Evolutionary conservation across 139 green algal genomes (phyloP).

Genomic region (Ostreobium quekettii): DNA sequence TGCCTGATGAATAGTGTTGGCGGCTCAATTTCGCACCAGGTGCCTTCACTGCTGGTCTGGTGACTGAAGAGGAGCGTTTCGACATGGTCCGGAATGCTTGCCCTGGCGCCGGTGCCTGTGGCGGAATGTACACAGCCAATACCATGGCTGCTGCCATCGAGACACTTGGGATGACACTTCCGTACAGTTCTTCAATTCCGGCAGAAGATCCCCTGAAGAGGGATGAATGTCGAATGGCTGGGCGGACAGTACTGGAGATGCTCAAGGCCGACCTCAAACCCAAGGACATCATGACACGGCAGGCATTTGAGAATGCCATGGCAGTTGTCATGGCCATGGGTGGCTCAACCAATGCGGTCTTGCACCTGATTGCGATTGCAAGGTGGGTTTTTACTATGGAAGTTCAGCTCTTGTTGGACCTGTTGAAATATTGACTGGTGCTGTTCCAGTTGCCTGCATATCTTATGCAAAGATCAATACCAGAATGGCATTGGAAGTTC

Average conservation of each 20-base stretch:
- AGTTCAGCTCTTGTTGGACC: neutral
- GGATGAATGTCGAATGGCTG: constrained; percentile 71
- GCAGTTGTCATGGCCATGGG: constrained; percentile 82
- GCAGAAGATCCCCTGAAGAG: constrained; percentile 90
- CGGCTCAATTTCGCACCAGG: too few species aligned
- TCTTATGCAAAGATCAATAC: too few species aligned
- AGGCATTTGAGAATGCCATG: constrained; percentile 96
- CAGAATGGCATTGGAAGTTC: too few species aligned
- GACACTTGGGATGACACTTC: constrained; percentile 92
- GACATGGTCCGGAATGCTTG: constrained; percentile 89
- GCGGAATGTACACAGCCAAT: constrained; percentile 99
- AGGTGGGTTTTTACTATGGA: constrained; percentile 21
- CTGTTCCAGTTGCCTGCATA: neutral
- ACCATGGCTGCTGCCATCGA: constrained; percentile 97
- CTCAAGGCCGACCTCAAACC: constrained; percentile 88
- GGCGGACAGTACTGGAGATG: constrained; percentile 54
- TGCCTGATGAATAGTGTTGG: too few species aligned
- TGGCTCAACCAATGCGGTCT: constrained; percentile 91
- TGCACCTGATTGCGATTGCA: constrained; percentile 83
- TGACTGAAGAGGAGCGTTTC: constrained; percentile 72
- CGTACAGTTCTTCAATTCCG: constrained; percentile 85
- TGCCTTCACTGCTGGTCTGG: constrained; percentile 66
- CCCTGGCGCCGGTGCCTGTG: constrained; percentile 77
- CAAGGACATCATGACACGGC: constrained; percentile 90
- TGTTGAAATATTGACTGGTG: neutral